Evolutionary conservation across 176 grass and related monocot genomes (phyloP), one percentile per base, ranked within the genome.

Genomic region (Metroxylon sagu): DNA sequence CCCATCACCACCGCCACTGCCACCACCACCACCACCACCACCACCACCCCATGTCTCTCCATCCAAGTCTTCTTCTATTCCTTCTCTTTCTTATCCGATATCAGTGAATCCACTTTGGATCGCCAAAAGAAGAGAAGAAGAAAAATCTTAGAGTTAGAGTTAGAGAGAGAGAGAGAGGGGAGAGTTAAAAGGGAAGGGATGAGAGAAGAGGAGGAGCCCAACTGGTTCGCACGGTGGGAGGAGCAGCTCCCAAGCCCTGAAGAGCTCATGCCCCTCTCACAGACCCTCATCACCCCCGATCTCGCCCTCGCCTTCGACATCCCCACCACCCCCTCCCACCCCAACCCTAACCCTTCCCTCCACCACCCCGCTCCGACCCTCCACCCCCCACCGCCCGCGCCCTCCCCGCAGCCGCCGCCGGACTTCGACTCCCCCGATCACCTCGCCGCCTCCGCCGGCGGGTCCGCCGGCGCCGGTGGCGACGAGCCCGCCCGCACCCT

Each of bases 351-450:
- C 28, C 18, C 66, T 5, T 68, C 66, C 53, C 66, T 19, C 66
- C 5, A 29, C 18, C 53, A 4, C 65, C 65, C 18, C 35, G 35
- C 35, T 43, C 35, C 35, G 8, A 43, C 2, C 27, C 65, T 18
- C 29, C 52, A 17, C 28, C 66, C 2, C 8, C 66, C 6, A 39
- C 53, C 28, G 52, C 30, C 30, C 53, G 16, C 52, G 54, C 30
- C 29, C 17, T 52, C 18, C 25, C 28, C 29, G 31, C 52, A 8
- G 52, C 25, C 18, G 27, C 50, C 28, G 27, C 25, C 89, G 6
- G 78, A 73, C 0, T 83, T 71, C 0, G 89, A 72, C 8, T 84
- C 84, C 5, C 84, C 77, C 70, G 89, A 79, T 2, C 27, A 43
- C 35, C 35, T 43, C 35, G 35, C 7, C 5, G 50, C 68, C 14